These are phyloP conservation scores for Metschnikowia peoriensis DNA, from an alignment of 805 yeast genomes.

Conservation along the genomic window DNA sequence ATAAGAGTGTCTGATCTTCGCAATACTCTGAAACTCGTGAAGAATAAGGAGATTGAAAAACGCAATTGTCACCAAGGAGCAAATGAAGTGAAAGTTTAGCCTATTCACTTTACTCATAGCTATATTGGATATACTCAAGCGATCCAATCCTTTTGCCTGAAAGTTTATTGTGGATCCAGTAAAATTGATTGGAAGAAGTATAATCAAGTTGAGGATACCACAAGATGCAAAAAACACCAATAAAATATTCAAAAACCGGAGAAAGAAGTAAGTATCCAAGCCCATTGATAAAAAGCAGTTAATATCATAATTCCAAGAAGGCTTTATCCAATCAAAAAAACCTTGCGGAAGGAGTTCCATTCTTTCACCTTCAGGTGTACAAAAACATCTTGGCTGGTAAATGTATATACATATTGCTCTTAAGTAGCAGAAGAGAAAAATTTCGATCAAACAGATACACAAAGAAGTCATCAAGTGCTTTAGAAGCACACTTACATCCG, in stretches of 20 bases:
- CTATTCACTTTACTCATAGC: constrained; percentile 48
- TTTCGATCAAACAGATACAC: constrained; percentile 52
- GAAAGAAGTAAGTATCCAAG: constrained; percentile 70
- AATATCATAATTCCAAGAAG: constrained; percentile 40
- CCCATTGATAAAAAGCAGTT: constrained; percentile 53
- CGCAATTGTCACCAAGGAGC: constrained; percentile 53
- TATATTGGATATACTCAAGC: constrained; percentile 68
- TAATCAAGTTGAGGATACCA: constrained; percentile 54
- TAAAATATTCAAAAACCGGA: constrained; percentile 57
- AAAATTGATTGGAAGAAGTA: constrained; percentile 64
- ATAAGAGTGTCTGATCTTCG: constrained; percentile 46
- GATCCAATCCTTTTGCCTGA: constrained; percentile 56
- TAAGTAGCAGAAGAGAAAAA: constrained; percentile 38
- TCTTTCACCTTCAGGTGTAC: constrained; percentile 40
- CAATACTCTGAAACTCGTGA: constrained; percentile 53
- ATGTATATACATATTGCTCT: constrained; percentile 32
- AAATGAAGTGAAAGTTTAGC: constrained; percentile 60
- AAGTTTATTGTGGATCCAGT: constrained; percentile 33
- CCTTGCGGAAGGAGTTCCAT: constrained; percentile 40
- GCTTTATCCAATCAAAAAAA: constrained; percentile 56
- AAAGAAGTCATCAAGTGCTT: constrained; percentile 56
- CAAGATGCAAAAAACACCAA: constrained; percentile 50
- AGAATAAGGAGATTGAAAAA: constrained; percentile 57
- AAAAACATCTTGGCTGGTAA: constrained; percentile 55
- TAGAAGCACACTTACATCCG: constrained; percentile 53